These are phyloP conservation scores for Fragaria ananassa DNA, from an alignment of 306 rosid genomes.

Conservation along the genomic window DNA sequence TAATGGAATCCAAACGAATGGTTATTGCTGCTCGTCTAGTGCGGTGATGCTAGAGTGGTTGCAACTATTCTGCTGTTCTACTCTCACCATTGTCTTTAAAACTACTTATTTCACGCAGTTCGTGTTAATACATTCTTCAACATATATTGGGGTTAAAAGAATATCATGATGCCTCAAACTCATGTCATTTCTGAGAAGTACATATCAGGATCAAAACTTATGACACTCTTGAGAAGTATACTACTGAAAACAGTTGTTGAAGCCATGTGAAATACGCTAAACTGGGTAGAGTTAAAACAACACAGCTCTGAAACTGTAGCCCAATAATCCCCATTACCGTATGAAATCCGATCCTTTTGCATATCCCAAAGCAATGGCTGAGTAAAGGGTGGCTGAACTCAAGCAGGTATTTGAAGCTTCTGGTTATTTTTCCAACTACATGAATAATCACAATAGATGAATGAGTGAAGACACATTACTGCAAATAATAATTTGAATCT, in stretches of 20 bases:
- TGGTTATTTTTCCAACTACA: constrained; percentile 90
- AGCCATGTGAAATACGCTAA: constrained; percentile 13
- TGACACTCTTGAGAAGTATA: constrained; percentile 1
- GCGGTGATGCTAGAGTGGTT: background rate
- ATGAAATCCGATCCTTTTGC: background rate
- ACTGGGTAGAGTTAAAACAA: background rate
- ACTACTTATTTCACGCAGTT: background rate
- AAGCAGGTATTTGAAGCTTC: constrained; percentile 86
- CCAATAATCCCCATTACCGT: constrained; percentile 3
- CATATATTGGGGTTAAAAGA: background rate
- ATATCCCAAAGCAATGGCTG: background rate
- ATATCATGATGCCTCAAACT: background rate
- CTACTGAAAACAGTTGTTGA: constrained; percentile 10
- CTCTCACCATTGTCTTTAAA: background rate
- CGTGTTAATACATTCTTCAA: background rate
- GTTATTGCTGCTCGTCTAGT: background rate
- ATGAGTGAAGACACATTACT: constrained; percentile 19
- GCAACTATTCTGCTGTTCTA: background rate
- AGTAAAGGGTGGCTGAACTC: constrained; percentile 15
- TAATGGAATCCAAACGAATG: background rate
- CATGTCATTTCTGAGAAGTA: background rate
- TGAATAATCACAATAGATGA: background rate
- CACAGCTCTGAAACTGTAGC: background rate
- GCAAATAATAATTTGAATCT: background rate
- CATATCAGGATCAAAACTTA: background rate